A percentile compares a stretch with the other conserved stretches of the same genome.
These are phyloP conservation scores for Rhizoctonia solani DNA, from an alignment of 1,284 basidiomycete genomes.

Conservation along the genomic window DNA sequence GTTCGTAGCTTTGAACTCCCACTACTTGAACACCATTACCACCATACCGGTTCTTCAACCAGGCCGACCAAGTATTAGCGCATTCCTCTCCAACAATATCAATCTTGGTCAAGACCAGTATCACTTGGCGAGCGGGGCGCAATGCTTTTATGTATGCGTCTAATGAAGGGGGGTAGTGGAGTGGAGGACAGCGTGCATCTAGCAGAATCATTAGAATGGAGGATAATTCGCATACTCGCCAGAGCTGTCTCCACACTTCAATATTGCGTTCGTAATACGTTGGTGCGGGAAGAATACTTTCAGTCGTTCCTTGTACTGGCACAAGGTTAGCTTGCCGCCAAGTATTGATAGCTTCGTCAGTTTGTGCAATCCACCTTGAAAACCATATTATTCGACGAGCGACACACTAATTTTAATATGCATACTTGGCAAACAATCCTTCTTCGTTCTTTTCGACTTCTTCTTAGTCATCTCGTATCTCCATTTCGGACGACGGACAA, in stretches of 20 bases:
- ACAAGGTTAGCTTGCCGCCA: constrained; percentile 53
- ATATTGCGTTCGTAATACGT: constrained; percentile 87
- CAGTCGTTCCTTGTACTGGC: neutral
- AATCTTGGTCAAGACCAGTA: constrained; percentile 83
- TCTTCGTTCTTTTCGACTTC: constrained; percentile 89
- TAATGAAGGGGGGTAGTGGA: constrained; percentile 58
- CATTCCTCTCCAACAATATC: constrained; percentile 69
- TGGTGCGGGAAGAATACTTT: constrained; percentile 52
- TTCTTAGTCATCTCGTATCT: constrained; percentile 78
- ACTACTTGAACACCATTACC: constrained; percentile 58
- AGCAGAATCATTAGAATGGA: constrained; percentile 83
- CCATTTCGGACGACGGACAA: constrained; percentile 81
- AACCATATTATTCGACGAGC: too few relatives aligned
- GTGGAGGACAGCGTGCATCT: constrained; percentile 80
- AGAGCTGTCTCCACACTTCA: constrained; percentile 92
- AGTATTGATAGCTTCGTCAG: constrained; percentile 58
- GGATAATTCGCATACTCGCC: constrained; percentile 85
- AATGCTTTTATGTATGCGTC: constrained; percentile 51
- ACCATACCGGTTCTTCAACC: constrained; percentile 63
- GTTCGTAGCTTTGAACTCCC: constrained; percentile 68
- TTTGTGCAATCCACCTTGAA: constrained; percentile 54
- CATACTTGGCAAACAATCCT: constrained; percentile 71
- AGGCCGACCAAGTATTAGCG: constrained; percentile 67
- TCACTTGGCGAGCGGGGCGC: constrained; percentile 57
- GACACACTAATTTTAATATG: neutral